Conservation (phyloP, 371 early-diverging fungal genomes). For the Mortierella sp. region DNA sequence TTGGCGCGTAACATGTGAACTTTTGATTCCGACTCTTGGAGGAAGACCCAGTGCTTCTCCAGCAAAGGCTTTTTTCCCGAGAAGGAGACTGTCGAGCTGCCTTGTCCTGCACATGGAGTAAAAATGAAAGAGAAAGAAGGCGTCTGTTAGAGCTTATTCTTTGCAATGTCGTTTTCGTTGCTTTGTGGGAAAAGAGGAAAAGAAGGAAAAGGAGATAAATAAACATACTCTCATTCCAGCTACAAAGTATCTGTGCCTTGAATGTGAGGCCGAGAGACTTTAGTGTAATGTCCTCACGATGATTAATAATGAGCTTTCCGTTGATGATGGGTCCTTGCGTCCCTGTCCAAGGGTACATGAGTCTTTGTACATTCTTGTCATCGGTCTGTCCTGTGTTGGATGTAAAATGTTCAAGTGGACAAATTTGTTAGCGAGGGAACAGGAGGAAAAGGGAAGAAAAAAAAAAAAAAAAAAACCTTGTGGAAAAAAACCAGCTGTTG, state of each 20-base stretch:
- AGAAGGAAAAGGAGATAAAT: neutral
- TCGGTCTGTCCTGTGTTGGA: constrained; percentile 22
- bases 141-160: neutral
- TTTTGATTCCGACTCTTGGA: constrained; percentile 28
- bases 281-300: constrained; percentile 46
- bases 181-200: neutral
- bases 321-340: constrained; percentile 45
- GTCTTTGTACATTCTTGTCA: constrained; percentile 34
- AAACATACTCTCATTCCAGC: constrained; percentile 47
- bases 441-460: neutral
- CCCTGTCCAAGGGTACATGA: constrained; percentile 55
- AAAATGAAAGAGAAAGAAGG: neutral
- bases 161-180: neutral
- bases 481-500: neutral
- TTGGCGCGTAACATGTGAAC: constrained; percentile 42
- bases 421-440: neutral
- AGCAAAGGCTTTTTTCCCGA: constrained; percentile 44
- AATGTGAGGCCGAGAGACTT: constrained; percentile 38
- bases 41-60: constrained; percentile 48
- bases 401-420: neutral
- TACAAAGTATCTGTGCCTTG: constrained; percentile 36
- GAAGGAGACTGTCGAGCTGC: constrained; percentile 19
- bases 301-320: constrained; percentile 48
- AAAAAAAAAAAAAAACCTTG: neutral
- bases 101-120: constrained; percentile 4